Conservation (phyloP, 768 basidiomycete genomes). For the Pleurotus eryngii region DNA sequence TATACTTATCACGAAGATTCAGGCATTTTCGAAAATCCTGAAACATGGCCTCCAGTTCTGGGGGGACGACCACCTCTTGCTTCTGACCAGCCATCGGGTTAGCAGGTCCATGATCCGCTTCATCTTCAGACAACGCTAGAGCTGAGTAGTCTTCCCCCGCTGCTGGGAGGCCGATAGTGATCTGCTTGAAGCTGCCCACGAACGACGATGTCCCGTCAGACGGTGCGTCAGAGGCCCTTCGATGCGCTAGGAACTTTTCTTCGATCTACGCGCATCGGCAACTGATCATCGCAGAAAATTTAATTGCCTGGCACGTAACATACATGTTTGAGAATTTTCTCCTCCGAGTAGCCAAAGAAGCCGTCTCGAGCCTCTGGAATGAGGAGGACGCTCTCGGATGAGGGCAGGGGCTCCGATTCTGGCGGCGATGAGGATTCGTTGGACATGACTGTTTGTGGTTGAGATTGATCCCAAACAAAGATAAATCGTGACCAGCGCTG, state of each 20-base stretch:
- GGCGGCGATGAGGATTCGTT: neutral
- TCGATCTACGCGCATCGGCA: conserved; percentile 50
- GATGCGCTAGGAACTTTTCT: conserved; percentile 67
- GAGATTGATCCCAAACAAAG: conserved; percentile 4
- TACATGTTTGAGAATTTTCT: conserved; percentile 74
- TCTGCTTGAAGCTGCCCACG: conserved; percentile 36
- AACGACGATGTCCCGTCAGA: conserved; percentile 37
- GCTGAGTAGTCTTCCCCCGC: conserved; percentile 10
- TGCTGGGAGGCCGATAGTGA: conserved; percentile 28
- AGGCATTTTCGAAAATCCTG: conserved; percentile 81
- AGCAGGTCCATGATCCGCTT: conserved; percentile 18
- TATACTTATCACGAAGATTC: conserved; percentile 94
- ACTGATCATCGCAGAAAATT: neutral
- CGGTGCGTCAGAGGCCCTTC: conserved; percentile 55
- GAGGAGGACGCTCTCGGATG: conserved; percentile 17
- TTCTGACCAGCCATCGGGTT: conserved; percentile 20
- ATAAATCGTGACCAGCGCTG: neutral
- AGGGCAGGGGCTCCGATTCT: conserved; percentile 3
- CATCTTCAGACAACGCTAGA: conserved; percentile 23
- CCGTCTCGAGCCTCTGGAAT: conserved; percentile 62
- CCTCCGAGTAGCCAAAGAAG: conserved; percentile 78
- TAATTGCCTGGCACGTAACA: conserved; percentile 18
- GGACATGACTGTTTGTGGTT: neutral
- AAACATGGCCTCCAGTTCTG: conserved; percentile 42
- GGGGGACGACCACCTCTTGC: conserved; percentile 13